Base-by-base conservation (phyloP, 2,329 filamentous ascomycete species). In the Metarhizium brunneum region DNA sequence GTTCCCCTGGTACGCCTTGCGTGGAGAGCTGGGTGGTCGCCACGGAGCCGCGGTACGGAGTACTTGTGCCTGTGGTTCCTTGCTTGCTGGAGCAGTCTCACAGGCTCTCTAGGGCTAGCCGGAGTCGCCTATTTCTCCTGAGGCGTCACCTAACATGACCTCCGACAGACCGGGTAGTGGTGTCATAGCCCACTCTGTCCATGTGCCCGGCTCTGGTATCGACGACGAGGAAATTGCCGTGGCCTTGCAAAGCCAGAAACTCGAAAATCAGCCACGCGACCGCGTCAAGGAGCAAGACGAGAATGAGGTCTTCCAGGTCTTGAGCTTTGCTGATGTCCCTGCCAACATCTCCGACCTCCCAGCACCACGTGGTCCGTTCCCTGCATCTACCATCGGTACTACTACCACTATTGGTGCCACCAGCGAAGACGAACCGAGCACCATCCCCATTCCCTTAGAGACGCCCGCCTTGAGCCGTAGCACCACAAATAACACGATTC, bases 291-390 rank as follows among this genome's bases (percentile, higher is more conserved):
- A 53, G 11, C 48, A 32, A 30, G 30, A 43, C 45, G 56, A 50
- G 45, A 43, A 57, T 52, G 54, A 61, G 48, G 58, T 58, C 56
- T 57, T 56, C 63, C 57, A 59, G 58, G 61, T 61, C 51, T 60
- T 68, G 60, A 65, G 64, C 60, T 61, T 63, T 61, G 61, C 64
- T 64, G 64, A 65, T 59, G 56, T 63, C 57, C 63, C 63, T 59
- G 59, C 60, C 59, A 59, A 65, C 55, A 56, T 62, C 54, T 59
- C 64, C 55, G 59, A 63, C 57, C 60, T 63, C 56, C 60, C 63
- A 49, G 64, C 60, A 61, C 64, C 61, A 63, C 64, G 63, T 59
- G 62, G 63, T 59, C 62, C 65, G 56, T 59, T 59, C 60, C 61
- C 60, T 57, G 58, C 62, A 57, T 53, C 64, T 60, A 25, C 56